These are phyloP conservation scores for Cryphonectria radicalis DNA, from an alignment of 2,329 filamentous ascomycete species.

Conservation along the genomic window DNA sequence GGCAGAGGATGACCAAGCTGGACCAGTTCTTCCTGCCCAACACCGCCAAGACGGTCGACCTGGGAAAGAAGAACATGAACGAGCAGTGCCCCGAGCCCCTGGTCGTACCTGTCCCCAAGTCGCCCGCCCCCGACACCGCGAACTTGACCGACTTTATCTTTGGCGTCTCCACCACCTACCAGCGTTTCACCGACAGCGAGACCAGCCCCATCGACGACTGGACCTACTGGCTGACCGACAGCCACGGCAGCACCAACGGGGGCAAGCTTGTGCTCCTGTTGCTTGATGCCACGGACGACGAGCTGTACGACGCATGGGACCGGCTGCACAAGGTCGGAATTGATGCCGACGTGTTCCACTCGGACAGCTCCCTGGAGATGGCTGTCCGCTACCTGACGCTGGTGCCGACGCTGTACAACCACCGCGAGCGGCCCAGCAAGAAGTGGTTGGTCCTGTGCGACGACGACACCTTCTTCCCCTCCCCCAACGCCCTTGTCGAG, in stretches of 20 bases:
- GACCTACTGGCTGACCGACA: conserved; percentile 64
- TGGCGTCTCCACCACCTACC: conserved; percentile 62
- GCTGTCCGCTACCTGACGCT: conserved; percentile 62
- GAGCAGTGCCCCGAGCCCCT: conserved; percentile 55
- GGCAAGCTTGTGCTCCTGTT: conserved; percentile 60
- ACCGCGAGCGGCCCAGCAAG: conserved; percentile 51
- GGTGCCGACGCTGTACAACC: conserved; percentile 58
- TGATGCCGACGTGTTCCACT: conserved; percentile 61
- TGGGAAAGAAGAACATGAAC: conserved; percentile 46
- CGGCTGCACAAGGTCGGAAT: conserved; percentile 54
- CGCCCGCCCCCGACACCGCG: conserved; percentile 53
- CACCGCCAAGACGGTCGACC: conserved; percentile 52
- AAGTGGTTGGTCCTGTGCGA: conserved; percentile 68
- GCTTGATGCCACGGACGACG: conserved; percentile 54
- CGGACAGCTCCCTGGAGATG: conserved; percentile 59
- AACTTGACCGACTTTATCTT: conserved; percentile 63
- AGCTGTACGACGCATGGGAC: conserved; percentile 54
- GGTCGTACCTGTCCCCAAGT: conserved; percentile 55
- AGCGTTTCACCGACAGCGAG: conserved; percentile 54
- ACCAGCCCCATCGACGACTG: conserved; percentile 61
- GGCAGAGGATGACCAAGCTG: conserved; percentile 57
- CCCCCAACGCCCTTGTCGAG: conserved; percentile 57
- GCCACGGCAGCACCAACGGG: conserved; percentile 58
- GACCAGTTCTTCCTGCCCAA: conserved; percentile 51
- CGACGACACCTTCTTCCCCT: conserved; percentile 69